Conservation (phyloP, 495 filamentous ascomycete genomes). For the Penicillium nucicola region DNA sequence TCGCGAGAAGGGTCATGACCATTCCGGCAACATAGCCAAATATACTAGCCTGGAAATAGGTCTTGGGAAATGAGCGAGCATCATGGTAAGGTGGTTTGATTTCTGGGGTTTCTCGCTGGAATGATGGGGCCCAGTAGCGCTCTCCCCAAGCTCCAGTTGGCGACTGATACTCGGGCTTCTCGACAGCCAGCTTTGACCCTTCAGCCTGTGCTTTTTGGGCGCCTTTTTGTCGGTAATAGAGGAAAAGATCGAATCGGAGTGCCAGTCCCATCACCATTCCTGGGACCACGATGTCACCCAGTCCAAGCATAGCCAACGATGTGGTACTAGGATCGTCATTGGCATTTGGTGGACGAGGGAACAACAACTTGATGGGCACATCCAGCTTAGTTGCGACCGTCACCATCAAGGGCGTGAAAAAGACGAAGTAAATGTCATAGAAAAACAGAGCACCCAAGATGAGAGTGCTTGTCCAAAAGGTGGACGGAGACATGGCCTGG, state of each 20-base stretch:
- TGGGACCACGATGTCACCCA: constrained; percentile 93
- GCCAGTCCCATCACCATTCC: constrained; percentile 88
- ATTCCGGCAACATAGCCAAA: constrained; percentile 79
- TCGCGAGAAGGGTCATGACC: constrained; percentile 70
- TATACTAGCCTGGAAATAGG: constrained; percentile 81
- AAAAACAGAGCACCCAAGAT: constrained; percentile 79
- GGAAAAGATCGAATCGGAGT: constrained; percentile 84
- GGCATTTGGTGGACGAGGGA: constrained; percentile 59
- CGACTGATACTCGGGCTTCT: constrained; percentile 56
- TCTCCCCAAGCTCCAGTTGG: constrained; percentile 77
- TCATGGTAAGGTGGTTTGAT: constrained; percentile 39
- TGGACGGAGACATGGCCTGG: constrained; percentile 85
- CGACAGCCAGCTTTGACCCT: constrained; percentile 28
- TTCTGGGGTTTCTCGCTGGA: constrained; percentile 24
- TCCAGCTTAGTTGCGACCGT: constrained; percentile 89
- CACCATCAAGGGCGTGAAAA: constrained; percentile 96
- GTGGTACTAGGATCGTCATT: constrained; percentile 33
- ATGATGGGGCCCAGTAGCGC: constrained; percentile 68
- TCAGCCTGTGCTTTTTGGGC: constrained; percentile 31
- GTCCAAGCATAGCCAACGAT: constrained; percentile 77
- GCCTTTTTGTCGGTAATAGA: constrained; percentile 68
- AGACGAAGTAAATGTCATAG: constrained; percentile 97
- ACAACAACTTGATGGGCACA: constrained; percentile 89
- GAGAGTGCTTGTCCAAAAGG: constrained; percentile 75
- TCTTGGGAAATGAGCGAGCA: constrained; percentile 66